Evolutionary conservation across 192 early-diverging fungal species (phyloP), one percentile per base, ranked within the genome.

Genomic region (Backusella luteola): DNA sequence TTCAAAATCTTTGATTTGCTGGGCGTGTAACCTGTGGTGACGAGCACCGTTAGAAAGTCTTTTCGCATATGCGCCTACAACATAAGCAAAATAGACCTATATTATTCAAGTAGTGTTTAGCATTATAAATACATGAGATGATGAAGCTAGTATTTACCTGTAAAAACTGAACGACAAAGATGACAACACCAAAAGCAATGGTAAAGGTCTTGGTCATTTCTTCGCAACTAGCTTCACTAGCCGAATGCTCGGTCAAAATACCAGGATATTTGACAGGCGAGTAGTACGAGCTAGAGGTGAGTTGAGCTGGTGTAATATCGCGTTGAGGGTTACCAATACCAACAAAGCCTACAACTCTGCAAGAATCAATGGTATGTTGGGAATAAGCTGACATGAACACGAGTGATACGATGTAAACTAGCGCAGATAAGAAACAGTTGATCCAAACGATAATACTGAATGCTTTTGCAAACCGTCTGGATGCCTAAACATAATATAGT

Each of bases 1-100:
- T 34, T 80, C 79, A 72, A 75, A 80, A 29, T 80, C 79, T 73
- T 80, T 80, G 71, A 80, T 80, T 49, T 80, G 79, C 21, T 80
- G 79, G 56, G 75, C 79, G 34, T 76, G 79, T 14, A 80, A 52
- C 66, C 71, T 67, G 42, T 80, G 79, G 41, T 80, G 79, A 46
- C 79, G 74, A 41, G 79, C 79, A 53, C 75, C 79, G 39, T 75
- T 80, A 6, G 67, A 35, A 38, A 80, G 74, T 46, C 75, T 59
- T 34, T 75, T 72, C n/a, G 79, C 74, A 41, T 80, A 80, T 46
- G 79, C 74, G 15, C 73, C 67, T 4, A 80, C 79, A 34, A 80
- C 79, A 32, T 75, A 80, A 6, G 79, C 79, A 44, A 80, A 80
- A 42, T 80, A 80, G n/a, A 80, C 76, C 79, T 80, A 76, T 56